phyloP scores from a whole-genome alignment of 345 rosid genomes.

The Corchorus olitorius region DNA sequence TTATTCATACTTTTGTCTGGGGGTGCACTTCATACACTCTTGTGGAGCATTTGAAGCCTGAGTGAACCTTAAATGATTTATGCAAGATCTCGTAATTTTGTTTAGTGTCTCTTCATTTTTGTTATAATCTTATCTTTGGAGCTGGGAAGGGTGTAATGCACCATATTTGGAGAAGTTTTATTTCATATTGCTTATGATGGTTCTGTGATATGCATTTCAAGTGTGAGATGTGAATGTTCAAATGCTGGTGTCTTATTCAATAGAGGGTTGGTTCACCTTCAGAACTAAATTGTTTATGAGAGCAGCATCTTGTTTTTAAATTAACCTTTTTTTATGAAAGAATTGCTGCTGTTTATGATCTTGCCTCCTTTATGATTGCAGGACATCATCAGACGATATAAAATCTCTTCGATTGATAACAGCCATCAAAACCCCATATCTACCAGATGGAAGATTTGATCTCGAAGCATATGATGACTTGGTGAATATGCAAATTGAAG shows the following conservation, averaged over 20 bases:
- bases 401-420: constrained; percentile 73
- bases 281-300: constrained; percentile 4
- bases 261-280: background rate
- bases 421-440: constrained; percentile 91
- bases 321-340: background rate
- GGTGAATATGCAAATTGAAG: constrained; percentile 65
- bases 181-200: background rate
- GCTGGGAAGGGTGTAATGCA: background rate
- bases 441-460: constrained; percentile 92
- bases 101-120: background rate
- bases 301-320: background rate
- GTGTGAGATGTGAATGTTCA: background rate
- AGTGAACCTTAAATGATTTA: background rate
- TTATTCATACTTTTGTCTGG: background rate
- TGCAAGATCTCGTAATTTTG: background rate
- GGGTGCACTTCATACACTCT: background rate
- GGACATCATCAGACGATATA: constrained; percentile 76
- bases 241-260: background rate
- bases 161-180: background rate
- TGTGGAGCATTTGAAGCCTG: background rate
- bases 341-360: constrained; percentile 18
- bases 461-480: constrained; percentile 83
- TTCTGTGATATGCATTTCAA: background rate
- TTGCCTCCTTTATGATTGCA: constrained; percentile 32
- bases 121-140: background rate